These are phyloP conservation scores for Paramecium pentaurelia DNA, from an alignment of 73 alveolate genomes.

Conservation along the genomic window DNA sequence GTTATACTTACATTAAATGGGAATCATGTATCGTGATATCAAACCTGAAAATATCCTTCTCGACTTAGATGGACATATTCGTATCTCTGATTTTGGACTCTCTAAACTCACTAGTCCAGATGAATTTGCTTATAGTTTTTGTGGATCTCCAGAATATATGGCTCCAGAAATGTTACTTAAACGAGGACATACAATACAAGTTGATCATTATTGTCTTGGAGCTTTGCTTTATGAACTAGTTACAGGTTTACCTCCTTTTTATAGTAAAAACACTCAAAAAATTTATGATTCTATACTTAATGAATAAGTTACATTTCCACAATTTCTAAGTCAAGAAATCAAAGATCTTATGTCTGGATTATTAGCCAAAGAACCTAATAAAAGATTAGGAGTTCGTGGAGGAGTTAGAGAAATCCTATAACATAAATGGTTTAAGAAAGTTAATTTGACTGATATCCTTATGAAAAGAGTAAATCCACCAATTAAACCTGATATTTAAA, in stretches of 20 bases:
- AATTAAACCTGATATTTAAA: constrained; percentile 32
- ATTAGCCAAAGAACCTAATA: constrained; percentile 79
- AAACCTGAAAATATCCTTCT: constrained; percentile 95
- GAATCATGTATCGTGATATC: constrained; percentile 77
- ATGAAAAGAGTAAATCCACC: constrained; percentile 50
- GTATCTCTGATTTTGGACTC: constrained; percentile 90
- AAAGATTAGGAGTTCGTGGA: constrained; percentile 77
- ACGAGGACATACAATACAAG: constrained; percentile 81
- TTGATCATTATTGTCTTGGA: constrained; percentile 93
- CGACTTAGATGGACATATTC: constrained; percentile 85
- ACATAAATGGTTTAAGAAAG: constrained; percentile 81
- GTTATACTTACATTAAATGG: constrained; percentile 72
- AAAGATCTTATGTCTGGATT: constrained; percentile 74
- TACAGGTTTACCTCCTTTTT: constrained; percentile 96
- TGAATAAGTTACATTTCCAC: constrained; percentile 63
- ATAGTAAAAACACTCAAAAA: constrained; percentile 64
- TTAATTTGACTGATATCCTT: constrained; percentile 42
- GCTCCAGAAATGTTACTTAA: constrained; percentile 93
- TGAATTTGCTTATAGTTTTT: constrained; percentile 79
- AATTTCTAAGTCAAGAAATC: constrained; percentile 41
- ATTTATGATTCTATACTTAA: constrained; percentile 69
- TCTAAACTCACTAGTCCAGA: constrained; percentile 74
- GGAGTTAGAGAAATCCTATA: constrained; percentile 71
- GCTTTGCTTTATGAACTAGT: constrained; percentile 90
- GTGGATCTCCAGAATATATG: constrained; percentile 95